These are phyloP conservation scores for Talaromyces sp. DNA, from an alignment of 2,329 filamentous ascomycete species.

Conservation along the genomic window DNA sequence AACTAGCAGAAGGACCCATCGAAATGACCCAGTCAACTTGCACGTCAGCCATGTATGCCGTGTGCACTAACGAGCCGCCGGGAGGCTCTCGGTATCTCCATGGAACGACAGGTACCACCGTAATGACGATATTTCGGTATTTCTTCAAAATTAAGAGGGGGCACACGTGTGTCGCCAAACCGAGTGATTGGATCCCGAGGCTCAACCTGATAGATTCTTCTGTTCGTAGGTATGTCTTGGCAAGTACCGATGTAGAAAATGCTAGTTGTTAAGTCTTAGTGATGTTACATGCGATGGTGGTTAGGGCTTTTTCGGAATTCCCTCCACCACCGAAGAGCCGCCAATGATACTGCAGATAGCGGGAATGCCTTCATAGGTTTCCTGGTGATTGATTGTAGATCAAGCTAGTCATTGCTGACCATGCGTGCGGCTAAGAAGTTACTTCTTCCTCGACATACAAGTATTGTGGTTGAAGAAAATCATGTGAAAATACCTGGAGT, in stretches of 20 bases:
- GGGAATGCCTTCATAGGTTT: not conserved
- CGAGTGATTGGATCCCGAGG: not conserved
- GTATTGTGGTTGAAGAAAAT: not conserved
- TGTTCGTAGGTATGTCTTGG: not conserved
- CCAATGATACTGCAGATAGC: not conserved
- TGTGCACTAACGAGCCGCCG: not conserved
- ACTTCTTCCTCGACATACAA: not conserved
- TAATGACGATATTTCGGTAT: not conserved
- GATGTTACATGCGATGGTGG: conserved; percentile 1
- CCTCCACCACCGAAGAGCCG: not conserved
- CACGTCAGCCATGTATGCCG: not conserved
- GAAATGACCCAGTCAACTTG: not conserved
- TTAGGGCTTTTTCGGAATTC: not conserved
- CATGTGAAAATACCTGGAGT: not conserved
- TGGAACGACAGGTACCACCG: not conserved
- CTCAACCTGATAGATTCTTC: not conserved
- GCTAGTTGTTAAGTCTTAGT: not conserved
- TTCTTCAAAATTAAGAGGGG: not conserved
- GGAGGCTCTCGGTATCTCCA: not conserved
- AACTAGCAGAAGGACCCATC: not conserved
- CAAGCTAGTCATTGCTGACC: not conserved
- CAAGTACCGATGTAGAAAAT: conserved; percentile 3
- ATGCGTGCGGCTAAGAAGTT: not conserved
- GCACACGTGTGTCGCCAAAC: not conserved
- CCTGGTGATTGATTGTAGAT: not conserved